phyloP scores from a whole-genome alignment of 495 filamentous ascomycete species.

The Staphylotrichum longicolle region DNA sequence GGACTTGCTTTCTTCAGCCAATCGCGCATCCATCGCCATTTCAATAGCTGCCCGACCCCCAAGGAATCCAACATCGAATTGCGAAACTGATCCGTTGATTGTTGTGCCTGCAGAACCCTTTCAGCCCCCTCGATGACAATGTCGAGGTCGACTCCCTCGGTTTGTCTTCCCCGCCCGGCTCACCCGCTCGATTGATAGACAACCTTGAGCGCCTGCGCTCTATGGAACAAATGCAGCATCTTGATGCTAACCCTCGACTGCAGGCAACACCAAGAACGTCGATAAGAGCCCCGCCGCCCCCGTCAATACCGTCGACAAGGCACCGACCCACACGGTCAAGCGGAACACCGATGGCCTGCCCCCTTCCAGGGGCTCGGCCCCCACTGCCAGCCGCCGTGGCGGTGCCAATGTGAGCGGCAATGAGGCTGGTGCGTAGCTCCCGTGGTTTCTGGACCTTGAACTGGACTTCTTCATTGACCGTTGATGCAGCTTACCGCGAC shows the following conservation, averaged over 20 bases:
- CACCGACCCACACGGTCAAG: constrained; percentile 74
- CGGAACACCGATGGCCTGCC: constrained; percentile 81
- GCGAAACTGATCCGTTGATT: constrained; percentile 32
- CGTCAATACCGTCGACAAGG: constrained; percentile 83
- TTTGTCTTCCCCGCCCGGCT: constrained; percentile 36
- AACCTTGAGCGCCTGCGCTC: neutral
- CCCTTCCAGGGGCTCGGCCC: constrained; percentile 48
- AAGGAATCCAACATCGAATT: constrained; percentile 14
- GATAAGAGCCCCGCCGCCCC: constrained; percentile 78
- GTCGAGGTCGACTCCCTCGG: constrained; percentile 53
- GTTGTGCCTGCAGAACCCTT: constrained; percentile 62
- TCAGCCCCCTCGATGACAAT: constrained; percentile 70
- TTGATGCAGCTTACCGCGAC: constrained; percentile 76
- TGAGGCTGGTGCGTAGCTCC: constrained; percentile 66
- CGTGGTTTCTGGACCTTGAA: neutral
- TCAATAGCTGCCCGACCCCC: neutral
- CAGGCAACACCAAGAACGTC: constrained; percentile 83
- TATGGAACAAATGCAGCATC: neutral
- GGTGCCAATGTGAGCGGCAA: constrained; percentile 60
- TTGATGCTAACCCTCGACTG: constrained; percentile 28
- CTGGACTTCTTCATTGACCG: constrained; percentile 15
- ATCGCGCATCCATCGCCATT: constrained; percentile 10
- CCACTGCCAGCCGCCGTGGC: constrained; percentile 52
- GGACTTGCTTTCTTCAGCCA: constrained; percentile 6
- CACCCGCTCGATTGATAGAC: constrained; percentile 33